These are phyloP conservation scores for Artemisia argyi DNA, from an alignment of 129 eudicot species.

Conservation along the genomic window DNA sequence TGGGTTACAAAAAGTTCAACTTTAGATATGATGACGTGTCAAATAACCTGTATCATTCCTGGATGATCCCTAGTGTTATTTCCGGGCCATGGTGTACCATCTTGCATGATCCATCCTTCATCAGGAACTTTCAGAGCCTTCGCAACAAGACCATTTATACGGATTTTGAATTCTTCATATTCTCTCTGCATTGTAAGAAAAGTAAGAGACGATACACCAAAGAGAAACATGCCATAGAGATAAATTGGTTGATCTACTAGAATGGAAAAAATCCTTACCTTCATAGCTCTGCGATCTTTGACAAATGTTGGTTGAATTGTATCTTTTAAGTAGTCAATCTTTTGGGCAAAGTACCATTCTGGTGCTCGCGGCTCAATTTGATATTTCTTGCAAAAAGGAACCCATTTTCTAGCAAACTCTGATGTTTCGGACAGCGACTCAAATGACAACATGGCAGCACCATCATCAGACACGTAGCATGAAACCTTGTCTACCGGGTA, in stretches of 20 bases:
- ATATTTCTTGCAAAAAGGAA: conserved; percentile 90
- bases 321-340: conserved; percentile 91
- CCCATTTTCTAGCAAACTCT: conserved; percentile 98
- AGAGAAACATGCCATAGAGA: neutral
- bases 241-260: neutral
- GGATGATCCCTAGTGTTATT: conserved; percentile 99
- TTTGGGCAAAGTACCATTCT: conserved; percentile 89
- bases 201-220: conserved; percentile 17
- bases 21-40: conserved; percentile 4
- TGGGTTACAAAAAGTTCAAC: neutral
- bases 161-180: conserved; percentile 95
- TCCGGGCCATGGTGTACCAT: conserved; percentile 99
- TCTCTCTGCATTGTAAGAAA: conserved; percentile 62
- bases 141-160: conserved; percentile 90
- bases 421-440: conserved; percentile 96
- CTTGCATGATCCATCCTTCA: conserved; percentile 99
- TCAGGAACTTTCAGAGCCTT: conserved; percentile 93
- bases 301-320: conserved; percentile 94
- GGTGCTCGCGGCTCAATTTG: conserved; percentile 98
- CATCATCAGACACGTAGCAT: conserved; percentile 99
- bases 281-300: conserved; percentile 99
- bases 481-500: conserved; percentile 99
- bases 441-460: conserved; percentile 97
- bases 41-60: conserved; percentile 93
- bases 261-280: conserved; percentile 40